Evolutionary conservation across 1,284 basidiomycete species (phyloP), one percentile per base, ranked within the genome.

Genomic region (Fomitopsis schrenkii): DNA sequence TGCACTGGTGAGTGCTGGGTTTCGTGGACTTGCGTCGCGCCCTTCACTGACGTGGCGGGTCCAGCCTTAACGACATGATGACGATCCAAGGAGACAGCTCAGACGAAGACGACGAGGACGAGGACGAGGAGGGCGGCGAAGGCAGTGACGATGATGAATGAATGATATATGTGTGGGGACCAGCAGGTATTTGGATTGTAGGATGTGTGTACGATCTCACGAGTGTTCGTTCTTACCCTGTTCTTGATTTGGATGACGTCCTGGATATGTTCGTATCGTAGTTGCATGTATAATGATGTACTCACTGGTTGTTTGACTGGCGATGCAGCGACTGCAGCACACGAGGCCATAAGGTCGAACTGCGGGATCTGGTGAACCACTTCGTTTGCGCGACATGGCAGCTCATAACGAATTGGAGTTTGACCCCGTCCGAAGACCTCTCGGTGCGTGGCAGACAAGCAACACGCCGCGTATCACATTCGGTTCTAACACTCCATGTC

Each of bases 31-130:
- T 40, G 38, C 38, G 14, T 40, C 38, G 38, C 38, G 14, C 38
- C 38, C 38, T 40, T 40, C 38, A 8, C 9, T 40, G 6, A 10
- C 10, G 12, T 22, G 35, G 7, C 28, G 54, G 26, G 15, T 6
- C 54, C n/a, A 92, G 90, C 68, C 72, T 93, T 63, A 91, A 92
- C 67, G 87, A 90, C 62, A 77, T 83, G 71, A 82, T 87, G 73
- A 81, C 83, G 2, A 63, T 88, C 8, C 80, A 76, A 38, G 72
- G 74, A 66, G 75, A 75, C 71, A 67, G 73, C 64, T 69, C 69
- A 9, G 68, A 68, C 12, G 71, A 69, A 9, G 68, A 68, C 12
- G 70, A 69, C 6, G 68, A 58, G 7, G 68, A 61, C 19, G 69
- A 63, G 6, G 67, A 66, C 1, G 64, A 61, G 7, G 63, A 19